phyloP scores from a whole-genome alignment of 805 yeast genomes.

The Cyberlindnera saturnus region DNA sequence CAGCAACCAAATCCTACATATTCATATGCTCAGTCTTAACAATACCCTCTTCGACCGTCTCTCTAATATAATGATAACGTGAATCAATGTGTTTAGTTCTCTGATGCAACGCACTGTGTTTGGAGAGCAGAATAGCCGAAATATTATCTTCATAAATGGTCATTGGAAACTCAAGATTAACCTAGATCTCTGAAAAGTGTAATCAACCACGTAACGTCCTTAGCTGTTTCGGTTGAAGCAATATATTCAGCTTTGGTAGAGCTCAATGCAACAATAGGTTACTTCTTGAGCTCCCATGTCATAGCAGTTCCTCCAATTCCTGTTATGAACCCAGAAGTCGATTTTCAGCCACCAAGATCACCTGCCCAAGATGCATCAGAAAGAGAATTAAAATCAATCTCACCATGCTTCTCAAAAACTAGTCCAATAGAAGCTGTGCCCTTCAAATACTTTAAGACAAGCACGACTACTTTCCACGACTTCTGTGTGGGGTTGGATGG shows the following conservation, averaged over 20 bases:
- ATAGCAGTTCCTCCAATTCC: conserved; percentile 1
- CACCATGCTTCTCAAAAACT: background rate
- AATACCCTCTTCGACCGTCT: background rate
- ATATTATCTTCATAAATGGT: background rate
- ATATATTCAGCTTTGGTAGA: conserved; percentile 4
- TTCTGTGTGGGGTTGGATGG: background rate
- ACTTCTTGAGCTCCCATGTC: conserved; percentile 1
- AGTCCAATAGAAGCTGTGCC: background rate
- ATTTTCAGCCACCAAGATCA: background rate
- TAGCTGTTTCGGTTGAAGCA: background rate
- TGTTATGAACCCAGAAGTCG: conserved; percentile 1
- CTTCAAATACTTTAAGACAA: background rate
- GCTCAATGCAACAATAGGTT: conserved; percentile 1
- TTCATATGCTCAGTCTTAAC: background rate
- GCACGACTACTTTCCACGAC: background rate
- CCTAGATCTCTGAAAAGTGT: background rate
- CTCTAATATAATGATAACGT: background rate
- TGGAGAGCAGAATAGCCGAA: background rate
- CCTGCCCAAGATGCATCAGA: conserved; percentile 1
- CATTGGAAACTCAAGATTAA: background rate
- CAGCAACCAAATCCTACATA: background rate
- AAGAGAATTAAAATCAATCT: background rate
- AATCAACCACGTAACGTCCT: conserved; percentile 1
- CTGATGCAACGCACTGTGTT: background rate
- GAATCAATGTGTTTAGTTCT: background rate